Base-by-base conservation (phyloP, 208 protist species). In the Leishmania lainsoni region DNA sequence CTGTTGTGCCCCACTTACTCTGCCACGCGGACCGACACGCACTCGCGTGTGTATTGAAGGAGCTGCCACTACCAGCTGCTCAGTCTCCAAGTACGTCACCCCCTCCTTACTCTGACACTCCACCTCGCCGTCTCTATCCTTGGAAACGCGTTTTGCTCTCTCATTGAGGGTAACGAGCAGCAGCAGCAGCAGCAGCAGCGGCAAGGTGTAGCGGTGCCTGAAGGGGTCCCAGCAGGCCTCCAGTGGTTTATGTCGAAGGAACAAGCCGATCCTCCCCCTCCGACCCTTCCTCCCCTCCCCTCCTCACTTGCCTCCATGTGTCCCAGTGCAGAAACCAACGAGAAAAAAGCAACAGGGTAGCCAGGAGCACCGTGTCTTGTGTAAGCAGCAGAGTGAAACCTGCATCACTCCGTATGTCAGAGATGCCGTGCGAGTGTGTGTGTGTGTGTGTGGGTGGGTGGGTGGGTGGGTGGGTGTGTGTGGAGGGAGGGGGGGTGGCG, bases 1-100 rank as follows among this genome's bases (percentile, higher is more conserved):
- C 14, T 75, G 58, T 54, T 77, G n/a, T 51, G 39, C 72, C 49
- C 42, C 54, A 66, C 71, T 49, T 45, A 26, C 66, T 72, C 69
- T 52, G 22, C 42, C 29, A 81, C 73, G 35, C 26, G 26, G 26
- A 29, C 29, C 20, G 9, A 29, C 29, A 68, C 29, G 61, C 8
- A 10, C 61, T 68, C 61, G 39, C 61, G 26, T 68, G 61, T 63
- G 58, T 68, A 29, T 17, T n/a, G 29, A 68, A 39, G 29, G 61
- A 39, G 3, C 61, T 68, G 12, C 61, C 61, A 29, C 61, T 39
- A 22, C 61, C 29, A 68, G 9, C 3, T 68, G 58, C 26, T 63
- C 26, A 29, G 20, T 16, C 61, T 5, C 14, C 61, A 9, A n/a
- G 0, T 29, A 8, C 10, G 20, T 1, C 61, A 66, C 59, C 59